Evolutionary conservation across 73 alveolate genomes (phyloP).

Genomic region (Loxodes magnus): DNA sequence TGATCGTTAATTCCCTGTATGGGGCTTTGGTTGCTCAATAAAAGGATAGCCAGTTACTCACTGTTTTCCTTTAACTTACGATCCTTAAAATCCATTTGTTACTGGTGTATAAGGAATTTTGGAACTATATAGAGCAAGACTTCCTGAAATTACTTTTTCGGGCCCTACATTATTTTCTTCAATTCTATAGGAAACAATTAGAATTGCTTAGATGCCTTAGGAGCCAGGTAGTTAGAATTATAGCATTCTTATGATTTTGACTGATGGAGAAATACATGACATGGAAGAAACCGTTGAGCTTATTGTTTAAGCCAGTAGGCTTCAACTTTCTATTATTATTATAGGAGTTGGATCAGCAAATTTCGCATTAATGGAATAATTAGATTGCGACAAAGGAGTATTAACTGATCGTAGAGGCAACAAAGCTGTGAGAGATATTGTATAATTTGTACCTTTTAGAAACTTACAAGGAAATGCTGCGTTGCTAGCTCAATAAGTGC

Average conservation of each 20-base stretch:
- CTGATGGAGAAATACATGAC: constrained; percentile 87
- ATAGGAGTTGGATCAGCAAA: constrained; percentile 67
- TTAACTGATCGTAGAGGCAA: constrained; percentile 26
- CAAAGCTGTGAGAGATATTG: constrained; percentile 66
- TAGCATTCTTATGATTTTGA: constrained; percentile 44
- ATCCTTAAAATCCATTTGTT: constrained; percentile 46
- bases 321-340: constrained; percentile 68
- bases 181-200: constrained; percentile 25
- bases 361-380: constrained; percentile 57
- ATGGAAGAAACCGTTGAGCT: constrained; percentile 61
- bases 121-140: constrained; percentile 33
- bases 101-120: constrained; percentile 41
- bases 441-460: constrained; percentile 70
- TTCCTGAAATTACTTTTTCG: constrained; percentile 28
- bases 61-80: constrained; percentile 77
- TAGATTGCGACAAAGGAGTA: constrained; percentile 61
- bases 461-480: constrained; percentile 47
- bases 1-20: constrained; percentile 67
- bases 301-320: constrained; percentile 54
- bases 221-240: constrained; percentile 18
- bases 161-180: constrained; percentile 80
- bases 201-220: constrained; percentile 29
- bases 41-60: constrained; percentile 31
- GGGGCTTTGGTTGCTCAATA: constrained; percentile 80
- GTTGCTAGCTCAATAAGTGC: constrained; percentile 81